Evolutionary conservation across 169 alveolate species (phyloP).

Genomic region (Amoebophrya sp.): DNA sequence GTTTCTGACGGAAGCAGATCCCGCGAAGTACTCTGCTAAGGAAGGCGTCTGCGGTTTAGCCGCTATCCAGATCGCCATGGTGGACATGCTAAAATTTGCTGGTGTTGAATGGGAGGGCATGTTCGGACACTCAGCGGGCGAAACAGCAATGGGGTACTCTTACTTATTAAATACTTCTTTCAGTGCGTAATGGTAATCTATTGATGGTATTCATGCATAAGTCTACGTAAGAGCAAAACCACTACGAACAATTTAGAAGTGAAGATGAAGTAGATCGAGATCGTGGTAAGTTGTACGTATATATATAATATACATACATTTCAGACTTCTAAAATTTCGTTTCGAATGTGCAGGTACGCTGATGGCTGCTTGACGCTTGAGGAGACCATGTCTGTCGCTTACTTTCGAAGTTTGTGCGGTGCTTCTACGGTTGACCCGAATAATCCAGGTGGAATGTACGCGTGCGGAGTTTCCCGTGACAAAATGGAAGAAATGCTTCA

Average conservation of each 20-base stretch:
- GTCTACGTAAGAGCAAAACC: too few relatives aligned
- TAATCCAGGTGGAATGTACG: background rate
- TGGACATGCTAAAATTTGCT: background rate
- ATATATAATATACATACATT: too few relatives aligned
- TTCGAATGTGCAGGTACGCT: too few relatives aligned
- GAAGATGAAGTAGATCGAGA: too few relatives aligned
- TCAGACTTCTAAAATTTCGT: too few relatives aligned
- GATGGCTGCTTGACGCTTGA: slow-evolving; percentile 17
- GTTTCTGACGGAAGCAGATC: background rate
- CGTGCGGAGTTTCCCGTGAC: slow-evolving; percentile 16
- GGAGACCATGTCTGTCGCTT: slow-evolving; percentile 17
- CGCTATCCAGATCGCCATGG: background rate
- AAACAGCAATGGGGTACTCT: slow-evolving; percentile 10
- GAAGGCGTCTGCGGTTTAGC: background rate
- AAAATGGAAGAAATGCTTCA: background rate
- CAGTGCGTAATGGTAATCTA: too few relatives aligned
- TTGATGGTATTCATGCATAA: too few relatives aligned
- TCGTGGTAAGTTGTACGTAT: too few relatives aligned
- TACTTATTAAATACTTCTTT: background rate
- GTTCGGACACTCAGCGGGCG: slow-evolving; percentile 14
- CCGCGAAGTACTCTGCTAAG: background rate
- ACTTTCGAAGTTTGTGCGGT: background rate
- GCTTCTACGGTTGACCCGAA: background rate
- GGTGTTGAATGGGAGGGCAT: background rate
- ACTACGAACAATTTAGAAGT: too few relatives aligned